Base-by-base conservation (phyloP, 164 flowering plant genomes). In the Stephania yunnanensis region DNA sequence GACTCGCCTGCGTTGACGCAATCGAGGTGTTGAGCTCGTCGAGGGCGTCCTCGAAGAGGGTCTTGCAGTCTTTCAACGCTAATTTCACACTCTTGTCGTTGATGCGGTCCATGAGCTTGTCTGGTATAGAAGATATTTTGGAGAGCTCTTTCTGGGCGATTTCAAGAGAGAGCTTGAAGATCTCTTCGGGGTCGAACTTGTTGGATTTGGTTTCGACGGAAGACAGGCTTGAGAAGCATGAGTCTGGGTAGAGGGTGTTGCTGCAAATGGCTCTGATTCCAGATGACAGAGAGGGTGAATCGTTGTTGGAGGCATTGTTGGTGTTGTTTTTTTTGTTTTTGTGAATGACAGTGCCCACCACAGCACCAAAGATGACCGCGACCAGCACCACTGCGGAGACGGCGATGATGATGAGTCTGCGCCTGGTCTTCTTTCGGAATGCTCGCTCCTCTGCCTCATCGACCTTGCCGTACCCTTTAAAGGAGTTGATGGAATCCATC, bases 381-480 rank as follows among this genome's bases (percentile, higher is more conserved):
- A 85, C 66, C 0, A 93, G 81, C 42, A 89, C 73, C 66, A 87
- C n/a, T 36, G 77, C 42, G 19, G 98, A 90, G 73, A 89, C 68
- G 19, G 10, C 19, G 73, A 90, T 55, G 79, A 93, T 73, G 80
- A 87, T 72, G 71, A 83, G 11, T 3, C 95, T 87, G 68, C 70
- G 80, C 11, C 90, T 87, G 0, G 92, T 77, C 66, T 84, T 87
- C 29, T 72, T 76, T 10, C 80, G 87, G 80, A 85, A 87, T 8
- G 83, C 83, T 1, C 77, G 83, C 29, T 89, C 83, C 55, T 89
- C 91, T 0, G n/a, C 71, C 63, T 78, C 83, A 69, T 86, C 89
- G 0, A 88, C 90, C 68, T 87, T 89, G 70, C 87, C 91, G 53
- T 90, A 88, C 73, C 92, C 91, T 70, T 88, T 91, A 85, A 91